Base-by-base conservation (phyloP, 1,139 yeast species). In the Arxiozyma heterogenica region DNA sequence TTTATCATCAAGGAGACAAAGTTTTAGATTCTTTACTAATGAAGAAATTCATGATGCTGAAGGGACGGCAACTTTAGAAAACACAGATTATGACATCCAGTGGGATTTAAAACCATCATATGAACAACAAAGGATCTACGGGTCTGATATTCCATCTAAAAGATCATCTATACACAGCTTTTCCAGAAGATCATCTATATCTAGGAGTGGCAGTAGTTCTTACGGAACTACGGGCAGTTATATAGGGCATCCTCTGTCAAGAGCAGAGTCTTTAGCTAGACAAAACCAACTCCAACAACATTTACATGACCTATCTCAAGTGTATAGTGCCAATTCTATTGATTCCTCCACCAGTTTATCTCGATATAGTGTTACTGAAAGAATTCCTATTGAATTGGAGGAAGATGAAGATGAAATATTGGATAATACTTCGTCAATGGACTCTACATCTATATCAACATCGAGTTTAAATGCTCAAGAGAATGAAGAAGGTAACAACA, bases 11-110 rank as follows among this genome's bases (percentile, higher is more conserved):
- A 69, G 69, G 42, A 66, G 67, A 47, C 72, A 66, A 21, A 71
- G 66, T 63, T 93, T 93, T 71, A 78, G 81, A 57, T 91, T 90
- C 68, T 93, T 93, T 70, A 81, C 93, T 9, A 75, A 85, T 9
- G 89, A 86, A 56, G 95, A 89, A 62, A 83, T 93, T 50, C 91
- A 86, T 63, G 75, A 77, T 56, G 97, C 98, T 0, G 94, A 86
- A 53, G 97, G 97, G 50, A 74, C 75, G 1, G 81, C 94, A 1
- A 87, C 94, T 1, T 72, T 86, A 61, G 90, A 86, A 54, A 77
- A 76, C 55, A 71, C 78, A 25, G 80, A 76, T 56, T 79, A 80
- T 63, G 84, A 85, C 64, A 83, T 88, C 23, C 76, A 81, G 60
- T 85, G 94, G 93, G 87, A 82, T 53, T 60, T 67, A 4, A 61